phyloP scores from a whole-genome alignment of 495 filamentous ascomycete genomes.

The Daldinia vernicosa region DNA sequence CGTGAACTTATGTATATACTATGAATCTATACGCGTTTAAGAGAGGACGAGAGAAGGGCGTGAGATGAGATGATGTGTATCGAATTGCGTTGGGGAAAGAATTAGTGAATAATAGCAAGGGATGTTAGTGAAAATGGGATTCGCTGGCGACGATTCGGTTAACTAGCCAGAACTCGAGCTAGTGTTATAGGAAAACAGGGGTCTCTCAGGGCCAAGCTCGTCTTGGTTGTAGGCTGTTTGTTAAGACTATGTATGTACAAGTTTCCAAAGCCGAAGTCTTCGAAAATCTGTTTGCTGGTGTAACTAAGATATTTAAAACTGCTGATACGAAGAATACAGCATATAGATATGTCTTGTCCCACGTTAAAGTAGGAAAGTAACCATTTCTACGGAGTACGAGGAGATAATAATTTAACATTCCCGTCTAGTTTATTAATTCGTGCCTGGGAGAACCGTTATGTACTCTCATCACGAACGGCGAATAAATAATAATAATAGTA shows the following conservation, averaged over 20 bases:
- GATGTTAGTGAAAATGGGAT: conserved; percentile 20
- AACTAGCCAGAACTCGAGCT: conserved; percentile 20
- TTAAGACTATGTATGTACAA: too few relatives aligned
- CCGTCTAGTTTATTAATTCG: background rate
- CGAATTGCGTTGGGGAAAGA: conserved; percentile 17
- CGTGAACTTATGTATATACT: background rate
- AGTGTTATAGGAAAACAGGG: conserved; percentile 26
- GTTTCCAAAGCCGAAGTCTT: conserved; percentile 8
- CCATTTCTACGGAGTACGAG: background rate
- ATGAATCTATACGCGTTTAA: background rate
- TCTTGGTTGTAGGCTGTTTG: background rate
- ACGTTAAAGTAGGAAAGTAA: conserved; percentile 6
- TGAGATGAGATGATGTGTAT: conserved; percentile 6
- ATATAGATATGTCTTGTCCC: conserved; percentile 9
- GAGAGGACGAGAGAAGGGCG: too few relatives aligned
- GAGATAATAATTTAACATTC: background rate
- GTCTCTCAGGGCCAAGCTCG: conserved; percentile 10
- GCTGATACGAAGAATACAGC: background rate
- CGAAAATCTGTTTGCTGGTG: conserved; percentile 9
- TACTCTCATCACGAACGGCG: too few relatives aligned
- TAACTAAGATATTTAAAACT: conserved; percentile 3
- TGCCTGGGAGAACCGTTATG: background rate
- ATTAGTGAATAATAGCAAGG: conserved; percentile 15
- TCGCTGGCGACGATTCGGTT: conserved; percentile 22
- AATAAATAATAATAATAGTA: background rate